These are phyloP conservation scores for Rubroshorea leprosula DNA, from an alignment of 345 rosid species.

Conservation along the genomic window DNA sequence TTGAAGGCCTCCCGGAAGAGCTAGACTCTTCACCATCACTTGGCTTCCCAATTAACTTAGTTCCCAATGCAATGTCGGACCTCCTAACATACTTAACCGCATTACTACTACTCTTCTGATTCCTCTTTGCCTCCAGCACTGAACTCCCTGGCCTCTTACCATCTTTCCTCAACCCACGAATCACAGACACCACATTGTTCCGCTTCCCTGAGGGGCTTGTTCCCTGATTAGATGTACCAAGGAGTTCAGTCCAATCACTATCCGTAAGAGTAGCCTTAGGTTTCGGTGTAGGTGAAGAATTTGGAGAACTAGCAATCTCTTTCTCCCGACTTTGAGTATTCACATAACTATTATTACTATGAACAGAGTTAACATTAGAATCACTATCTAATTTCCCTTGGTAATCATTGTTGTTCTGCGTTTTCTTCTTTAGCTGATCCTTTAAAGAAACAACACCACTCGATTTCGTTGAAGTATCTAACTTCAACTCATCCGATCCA, in stretches of 20 bases:
- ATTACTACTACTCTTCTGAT: conserved; percentile 29
- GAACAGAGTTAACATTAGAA: conserved; percentile 16
- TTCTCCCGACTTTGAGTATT: conserved; percentile 23
- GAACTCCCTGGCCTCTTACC: conserved; percentile 37
- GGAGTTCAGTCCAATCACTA: conserved; percentile 83
- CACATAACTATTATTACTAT: conserved; percentile 18
- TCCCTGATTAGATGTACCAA: conserved; percentile 43
- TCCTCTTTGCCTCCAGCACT: conserved; percentile 45
- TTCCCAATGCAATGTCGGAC: conserved; percentile 20
- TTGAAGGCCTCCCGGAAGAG: conserved; percentile 41
- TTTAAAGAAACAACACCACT: conserved; percentile 63
- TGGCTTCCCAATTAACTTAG: conserved; percentile 41
- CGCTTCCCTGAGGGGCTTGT: conserved; percentile 26
- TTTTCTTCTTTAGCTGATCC: conserved; percentile 73
- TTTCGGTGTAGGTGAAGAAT: conserved; percentile 21
- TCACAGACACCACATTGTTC: conserved; percentile 35
- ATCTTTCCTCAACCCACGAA: conserved; percentile 44
- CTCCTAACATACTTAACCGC: conserved; percentile 25
- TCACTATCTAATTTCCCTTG: conserved; percentile 43
- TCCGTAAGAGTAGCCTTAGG: conserved; percentile 54
- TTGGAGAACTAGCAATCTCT: conserved; percentile 23
- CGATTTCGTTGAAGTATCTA: conserved; percentile 40
- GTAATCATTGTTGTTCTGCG: conserved; percentile 26
- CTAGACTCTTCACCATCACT: conserved; percentile 47
- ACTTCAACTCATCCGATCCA: conserved; percentile 41